Conservation (phyloP, 2,329 filamentous ascomycete genomes). For the Cephalotrichum gorgonifer region DNA sequence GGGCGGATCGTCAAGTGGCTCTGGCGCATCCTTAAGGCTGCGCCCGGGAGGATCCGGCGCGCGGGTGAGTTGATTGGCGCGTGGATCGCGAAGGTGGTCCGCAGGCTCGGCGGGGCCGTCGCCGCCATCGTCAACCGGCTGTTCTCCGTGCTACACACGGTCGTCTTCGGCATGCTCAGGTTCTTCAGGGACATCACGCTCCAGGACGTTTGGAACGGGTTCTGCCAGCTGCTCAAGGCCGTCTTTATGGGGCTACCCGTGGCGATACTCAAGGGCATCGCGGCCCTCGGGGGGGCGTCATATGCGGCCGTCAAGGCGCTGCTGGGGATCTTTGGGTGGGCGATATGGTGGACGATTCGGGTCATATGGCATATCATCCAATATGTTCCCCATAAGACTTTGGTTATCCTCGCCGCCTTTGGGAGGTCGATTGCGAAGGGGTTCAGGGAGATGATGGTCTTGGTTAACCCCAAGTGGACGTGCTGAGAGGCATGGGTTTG, state of each 20-base stretch:
- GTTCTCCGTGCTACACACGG: constrained; percentile 24
- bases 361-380: constrained; percentile 17
- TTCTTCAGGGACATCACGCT: constrained; percentile 25
- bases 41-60: constrained; percentile 15
- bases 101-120: constrained; percentile 14
- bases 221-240: constrained; percentile 17
- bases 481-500: too few relatives aligned
- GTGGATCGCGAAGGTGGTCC: constrained; percentile 21
- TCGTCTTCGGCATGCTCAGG: constrained; percentile 18
- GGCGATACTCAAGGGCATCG: constrained; percentile 14
- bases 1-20: constrained; percentile 11
- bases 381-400: constrained; percentile 22
- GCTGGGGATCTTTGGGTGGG: constrained; percentile 19
- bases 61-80: constrained; percentile 6
- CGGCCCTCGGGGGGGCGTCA: constrained; percentile 12
- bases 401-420: constrained; percentile 19
- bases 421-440: constrained; percentile 19
- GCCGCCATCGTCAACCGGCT: constrained; percentile 14
- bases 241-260: constrained; percentile 20
- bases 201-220: constrained; percentile 26
- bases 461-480: constrained; percentile 22
- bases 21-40: constrained; percentile 8
- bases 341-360: constrained; percentile 15
- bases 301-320: constrained; percentile 17
- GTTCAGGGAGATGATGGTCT: constrained; percentile 24